Conservation (phyloP, 176 grass and related monocot genomes). For the Dendrocalamus sinicus region DNA sequence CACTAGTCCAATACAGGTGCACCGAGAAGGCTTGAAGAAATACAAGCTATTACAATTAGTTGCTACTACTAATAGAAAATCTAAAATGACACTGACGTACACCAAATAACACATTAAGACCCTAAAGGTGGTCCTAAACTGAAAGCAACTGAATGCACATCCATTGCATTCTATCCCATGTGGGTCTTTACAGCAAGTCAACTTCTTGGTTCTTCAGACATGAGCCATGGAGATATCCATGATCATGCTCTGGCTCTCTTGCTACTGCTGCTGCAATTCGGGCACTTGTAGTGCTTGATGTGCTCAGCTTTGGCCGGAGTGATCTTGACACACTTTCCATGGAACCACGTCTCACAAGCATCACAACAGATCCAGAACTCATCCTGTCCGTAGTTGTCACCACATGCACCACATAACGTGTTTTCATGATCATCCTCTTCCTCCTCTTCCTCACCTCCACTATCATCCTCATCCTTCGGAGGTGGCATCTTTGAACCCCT, state of each 20-base stretch:
- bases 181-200: constrained; percentile 52
- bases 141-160: constrained; percentile 49
- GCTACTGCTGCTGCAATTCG: constrained; percentile 84
- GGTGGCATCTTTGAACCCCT: constrained; percentile 69
- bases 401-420: constrained; percentile 82
- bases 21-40: constrained; percentile 40
- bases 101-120: constrained; percentile 54
- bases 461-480: constrained; percentile 74
- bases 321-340: constrained; percentile 95
- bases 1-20: constrained; percentile 31
- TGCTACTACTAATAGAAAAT: constrained; percentile 51
- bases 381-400: constrained; percentile 81
- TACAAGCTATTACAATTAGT: constrained; percentile 57
- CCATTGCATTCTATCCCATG: constrained; percentile 44
- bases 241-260: constrained; percentile 79
- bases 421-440: constrained; percentile 87
- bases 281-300: constrained; percentile 98
- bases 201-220: constrained; percentile 48
- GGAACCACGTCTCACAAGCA: constrained; percentile 90
- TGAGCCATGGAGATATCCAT: constrained; percentile 26
- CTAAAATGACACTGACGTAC: constrained; percentile 44
- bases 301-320: constrained; percentile 94
- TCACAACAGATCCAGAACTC: constrained; percentile 99
- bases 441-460: constrained; percentile 77
- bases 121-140: constrained; percentile 56